Percentiles rank a stretch among this genome's conserved stretches.
Conservation (phyloP, 108 stramenopile species). For the Mediolabrus comicus region DNA sequence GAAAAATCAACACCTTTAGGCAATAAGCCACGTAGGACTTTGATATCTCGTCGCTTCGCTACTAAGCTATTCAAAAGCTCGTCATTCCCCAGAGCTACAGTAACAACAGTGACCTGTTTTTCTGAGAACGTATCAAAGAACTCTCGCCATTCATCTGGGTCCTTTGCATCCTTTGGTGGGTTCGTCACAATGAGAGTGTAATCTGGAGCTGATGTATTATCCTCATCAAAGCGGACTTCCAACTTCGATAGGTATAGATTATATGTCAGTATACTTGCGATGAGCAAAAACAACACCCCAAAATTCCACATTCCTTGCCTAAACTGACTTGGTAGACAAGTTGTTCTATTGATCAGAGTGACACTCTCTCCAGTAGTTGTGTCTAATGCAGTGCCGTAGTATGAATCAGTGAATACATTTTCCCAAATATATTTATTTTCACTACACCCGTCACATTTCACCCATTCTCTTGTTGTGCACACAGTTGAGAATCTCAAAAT, state of each 20-base stretch:
- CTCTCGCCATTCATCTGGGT: constrained; percentile 75
- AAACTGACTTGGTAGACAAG: constrained; percentile 17
- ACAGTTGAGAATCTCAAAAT: constrained; percentile 38
- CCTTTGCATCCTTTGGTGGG: constrained; percentile 70
- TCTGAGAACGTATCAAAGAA: constrained; percentile 69
- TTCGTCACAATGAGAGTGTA: constrained; percentile 74
- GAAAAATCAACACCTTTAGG: constrained; percentile 49
- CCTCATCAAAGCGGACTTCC: constrained; percentile 70
- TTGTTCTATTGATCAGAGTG: constrained; percentile 26
- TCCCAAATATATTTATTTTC: constrained; percentile 3
- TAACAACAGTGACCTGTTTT: constrained; percentile 63
- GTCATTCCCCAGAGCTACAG: constrained; percentile 74
- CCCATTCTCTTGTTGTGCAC: constrained; percentile 66
- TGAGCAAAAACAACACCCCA: constrained; percentile 53
- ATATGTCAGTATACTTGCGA: constrained; percentile 41
- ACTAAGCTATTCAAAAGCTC: constrained; percentile 48
- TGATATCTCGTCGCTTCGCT: constrained; percentile 41
- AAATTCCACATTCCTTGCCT: constrained; percentile 57
- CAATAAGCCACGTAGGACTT: constrained; percentile 36
- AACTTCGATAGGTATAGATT: constrained; percentile 47
- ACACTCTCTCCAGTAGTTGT: constrained; percentile 3
- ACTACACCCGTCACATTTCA: constrained; percentile 49
- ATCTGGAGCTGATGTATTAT: constrained; percentile 59
- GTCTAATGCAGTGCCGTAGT: constrained; percentile 28
- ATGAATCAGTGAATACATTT: constrained; percentile 10